These are phyloP conservation scores for Microcera coccophila DNA, from an alignment of 2,329 filamentous ascomycete species.

Conservation along the genomic window DNA sequence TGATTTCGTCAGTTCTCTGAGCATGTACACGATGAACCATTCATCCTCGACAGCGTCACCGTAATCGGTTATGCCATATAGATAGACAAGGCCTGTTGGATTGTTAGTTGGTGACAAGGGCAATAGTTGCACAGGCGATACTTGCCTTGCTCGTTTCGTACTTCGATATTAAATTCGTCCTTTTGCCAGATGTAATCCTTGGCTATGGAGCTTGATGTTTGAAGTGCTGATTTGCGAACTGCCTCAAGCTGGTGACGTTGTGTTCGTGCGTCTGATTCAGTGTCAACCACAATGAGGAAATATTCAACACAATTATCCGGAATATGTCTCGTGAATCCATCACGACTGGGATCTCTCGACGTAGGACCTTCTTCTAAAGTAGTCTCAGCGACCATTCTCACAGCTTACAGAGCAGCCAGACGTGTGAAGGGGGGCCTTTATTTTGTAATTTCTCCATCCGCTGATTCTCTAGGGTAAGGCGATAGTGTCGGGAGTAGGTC, in stretches of 20 bases:
- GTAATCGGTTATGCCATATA: conserved; percentile 78
- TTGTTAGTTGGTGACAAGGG: not conserved
- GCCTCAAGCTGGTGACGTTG: conserved; percentile 64
- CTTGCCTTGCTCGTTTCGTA: conserved; percentile 56
- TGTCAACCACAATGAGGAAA: conserved; percentile 67
- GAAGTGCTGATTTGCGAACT: conserved; percentile 64
- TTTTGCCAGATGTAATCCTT: conserved; percentile 94
- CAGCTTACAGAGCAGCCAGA: too few species aligned
- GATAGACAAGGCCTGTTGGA: conserved; percentile 49
- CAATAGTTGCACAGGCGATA: not conserved
- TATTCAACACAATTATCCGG: conserved; percentile 87
- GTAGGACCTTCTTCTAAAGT: conserved; percentile 1
- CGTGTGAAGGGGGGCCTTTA: too few species aligned
- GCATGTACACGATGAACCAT: conserved; percentile 89
- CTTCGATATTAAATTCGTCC: conserved; percentile 69
- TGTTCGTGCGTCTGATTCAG: conserved; percentile 49
- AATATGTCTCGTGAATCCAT: conserved; percentile 36
- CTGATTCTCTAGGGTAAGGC: too few species aligned
- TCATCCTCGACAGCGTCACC: conserved; percentile 96
- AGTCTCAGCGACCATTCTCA: conserved; percentile 1
- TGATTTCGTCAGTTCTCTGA: conserved; percentile 73
- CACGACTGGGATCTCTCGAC: not conserved
- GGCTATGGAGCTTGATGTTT: conserved; percentile 61
- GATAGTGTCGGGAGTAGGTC: too few species aligned
- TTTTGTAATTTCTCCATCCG: too few species aligned